Evolutionary conservation across 2,329 filamentous ascomycete genomes (phyloP), one percentile per base, ranked within the genome.

Genomic region (Fusarium sulawesiense): DNA sequence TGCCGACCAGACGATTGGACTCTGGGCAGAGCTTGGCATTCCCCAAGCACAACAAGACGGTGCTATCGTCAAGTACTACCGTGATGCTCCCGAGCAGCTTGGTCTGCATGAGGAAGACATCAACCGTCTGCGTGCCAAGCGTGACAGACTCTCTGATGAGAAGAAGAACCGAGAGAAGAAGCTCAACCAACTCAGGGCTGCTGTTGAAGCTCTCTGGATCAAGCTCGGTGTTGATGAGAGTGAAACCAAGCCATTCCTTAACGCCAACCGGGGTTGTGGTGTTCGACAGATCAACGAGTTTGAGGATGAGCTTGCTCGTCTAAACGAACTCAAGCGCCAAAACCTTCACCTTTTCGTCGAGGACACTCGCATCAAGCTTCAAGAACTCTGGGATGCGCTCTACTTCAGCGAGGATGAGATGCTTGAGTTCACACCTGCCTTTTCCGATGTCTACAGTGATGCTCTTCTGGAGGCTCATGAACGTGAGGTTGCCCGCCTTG

Each of bases 401-500:
- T 98, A 96, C 83, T 94, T 97, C 77, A 97, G 93, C 0, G 96
- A 99, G 78, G 96, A 99, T 76, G 96, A 99, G 82, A 98, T 98
- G 94, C 88, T 98, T 60, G 94, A 98, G 73, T 99, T 99, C 74
- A 96, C 94, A 0, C 96, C 97, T 1, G 96, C 94, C 44, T 98
- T 98, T 78, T 97, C 94, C 13, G 96, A 98, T 77, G 95, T 98
- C 21, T 98, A 97, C 81, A 98, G 94, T 75, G 96, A 99, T 78
- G 96, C 96, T 7, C 87, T 99, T 12, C 88, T 99, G 0, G 94
- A 97, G 71, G 94, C 96, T 0, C 97, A 99, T 76, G 96, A 99
- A 83, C 90, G 91, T 21, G 97, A 99, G 77, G 94, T 99, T 70
- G 83, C 85, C 9, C 89, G 94, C 23, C 85, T 99, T 1, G 93